A percentile compares a stretch with the other conserved stretches of the same genome.
Evolutionary conservation across 495 filamentous ascomycete species (phyloP).

Genomic region (Tuber umbilicatum): DNA sequence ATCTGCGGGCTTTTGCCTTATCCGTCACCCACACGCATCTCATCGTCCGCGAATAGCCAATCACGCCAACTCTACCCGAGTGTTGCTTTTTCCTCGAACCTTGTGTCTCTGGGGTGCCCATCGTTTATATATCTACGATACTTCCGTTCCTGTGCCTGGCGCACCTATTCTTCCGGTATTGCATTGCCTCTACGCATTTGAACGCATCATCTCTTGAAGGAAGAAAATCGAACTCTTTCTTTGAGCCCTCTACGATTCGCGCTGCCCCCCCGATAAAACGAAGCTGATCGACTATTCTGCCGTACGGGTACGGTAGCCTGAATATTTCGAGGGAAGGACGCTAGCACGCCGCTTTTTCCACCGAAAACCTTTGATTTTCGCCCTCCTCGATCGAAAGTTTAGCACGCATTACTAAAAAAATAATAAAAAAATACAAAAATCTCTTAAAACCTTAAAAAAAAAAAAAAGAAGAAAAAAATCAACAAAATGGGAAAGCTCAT

Average conservation of each 20-base stretch:
- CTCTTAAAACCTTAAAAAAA: conserved; percentile 5
- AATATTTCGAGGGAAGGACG: background rate
- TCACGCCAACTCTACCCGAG: background rate
- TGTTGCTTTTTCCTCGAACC: background rate
- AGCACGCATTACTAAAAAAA: background rate
- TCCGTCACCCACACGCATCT: background rate
- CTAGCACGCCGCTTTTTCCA: background rate
- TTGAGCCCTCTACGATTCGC: conserved; percentile 7
- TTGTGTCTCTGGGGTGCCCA: background rate
- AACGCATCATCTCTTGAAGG: conserved; percentile 12
- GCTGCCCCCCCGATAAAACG: background rate
- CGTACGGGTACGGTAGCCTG: background rate
- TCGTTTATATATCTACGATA: conserved; percentile 38
- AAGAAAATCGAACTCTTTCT: conserved; percentile 17
- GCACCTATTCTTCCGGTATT: conserved; percentile 27
- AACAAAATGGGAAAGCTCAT: conserved; percentile 86
- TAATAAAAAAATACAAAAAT: conserved; percentile 6
- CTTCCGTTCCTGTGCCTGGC: conserved; percentile 32
- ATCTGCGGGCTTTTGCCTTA: background rate
- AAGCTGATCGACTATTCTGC: conserved; percentile 4
- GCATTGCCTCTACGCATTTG: conserved; percentile 15
- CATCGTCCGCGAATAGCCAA: background rate
- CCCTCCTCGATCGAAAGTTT: background rate
- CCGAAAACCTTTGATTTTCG: background rate
- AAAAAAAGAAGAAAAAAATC: conserved; percentile 8